These are phyloP conservation scores for Elongisporangium undulatum DNA, from an alignment of 352 stramenopile species.

Conservation along the genomic window DNA sequence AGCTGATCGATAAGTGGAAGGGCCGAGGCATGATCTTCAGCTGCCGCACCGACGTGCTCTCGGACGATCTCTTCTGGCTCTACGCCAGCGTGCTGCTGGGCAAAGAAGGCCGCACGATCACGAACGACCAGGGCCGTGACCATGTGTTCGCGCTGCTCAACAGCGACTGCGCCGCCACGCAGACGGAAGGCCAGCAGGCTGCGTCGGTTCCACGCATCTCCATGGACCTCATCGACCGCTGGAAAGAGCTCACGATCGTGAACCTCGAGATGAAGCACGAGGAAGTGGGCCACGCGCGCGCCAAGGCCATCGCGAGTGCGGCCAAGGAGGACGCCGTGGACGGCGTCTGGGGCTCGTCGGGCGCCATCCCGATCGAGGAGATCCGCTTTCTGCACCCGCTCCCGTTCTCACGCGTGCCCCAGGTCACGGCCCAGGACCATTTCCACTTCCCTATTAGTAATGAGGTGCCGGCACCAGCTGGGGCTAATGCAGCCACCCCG, in stretches of 20 bases:
- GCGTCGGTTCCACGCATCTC: slow-evolving; percentile 24
- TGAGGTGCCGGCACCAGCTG: slow-evolving; percentile 5
- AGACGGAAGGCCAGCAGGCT: slow-evolving; percentile 6
- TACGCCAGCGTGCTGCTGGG: slow-evolving; percentile 88
- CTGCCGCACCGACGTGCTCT: slow-evolving; percentile 76
- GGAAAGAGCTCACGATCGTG: slow-evolving; percentile 63
- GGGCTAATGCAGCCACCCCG: slow-evolving; percentile 14
- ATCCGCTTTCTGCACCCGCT: slow-evolving; percentile 53
- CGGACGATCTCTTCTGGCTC: slow-evolving; percentile 98
- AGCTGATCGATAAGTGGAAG: slow-evolving; percentile 62
- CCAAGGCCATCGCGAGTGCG: slow-evolving; percentile 2
- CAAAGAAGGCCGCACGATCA: slow-evolving; percentile 80
- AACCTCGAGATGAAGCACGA: slow-evolving; percentile 74
- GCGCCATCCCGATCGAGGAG: slow-evolving; percentile 44
- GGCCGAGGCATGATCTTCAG: slow-evolving; percentile 87
- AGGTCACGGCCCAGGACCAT: slow-evolving; percentile 32
- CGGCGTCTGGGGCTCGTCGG: background rate
- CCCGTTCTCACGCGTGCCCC: slow-evolving; percentile 65
- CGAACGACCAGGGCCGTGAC: slow-evolving; percentile 98
- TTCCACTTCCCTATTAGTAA: slow-evolving; percentile 60
- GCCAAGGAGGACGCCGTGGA: slow-evolving; percentile 3
- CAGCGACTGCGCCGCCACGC: slow-evolving; percentile 18
- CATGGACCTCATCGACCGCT: slow-evolving; percentile 69
- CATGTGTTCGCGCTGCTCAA: slow-evolving; percentile 82
- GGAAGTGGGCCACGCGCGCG: slow-evolving; percentile 15